A percentile compares a stretch with the other conserved stretches of the same genome.
These are phyloP conservation scores for Solanum chmielewskii DNA, from an alignment of 257 asterid species.

Conservation along the genomic window DNA sequence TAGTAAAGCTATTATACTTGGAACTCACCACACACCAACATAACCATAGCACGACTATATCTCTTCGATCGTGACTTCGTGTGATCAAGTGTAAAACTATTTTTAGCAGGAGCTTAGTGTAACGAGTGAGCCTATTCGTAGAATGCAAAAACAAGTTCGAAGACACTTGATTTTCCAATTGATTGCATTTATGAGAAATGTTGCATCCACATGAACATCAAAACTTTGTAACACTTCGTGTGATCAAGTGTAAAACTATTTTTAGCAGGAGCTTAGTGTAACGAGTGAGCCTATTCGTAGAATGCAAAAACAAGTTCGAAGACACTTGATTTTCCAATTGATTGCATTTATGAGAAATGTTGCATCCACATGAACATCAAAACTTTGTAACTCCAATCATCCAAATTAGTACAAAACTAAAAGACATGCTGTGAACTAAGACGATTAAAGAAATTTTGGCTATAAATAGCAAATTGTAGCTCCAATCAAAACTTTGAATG, in stretches of 20 bases:
- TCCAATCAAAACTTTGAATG: not conserved
- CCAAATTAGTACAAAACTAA: not conserved
- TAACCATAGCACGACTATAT: not conserved
- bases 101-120: not conserved
- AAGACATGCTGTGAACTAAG: not conserved
- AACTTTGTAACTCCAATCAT: constrained; percentile 24
- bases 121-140: not conserved
- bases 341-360: constrained; percentile 19
- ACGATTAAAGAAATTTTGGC: not conserved
- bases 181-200: constrained; percentile 16
- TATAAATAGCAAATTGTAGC: not conserved
- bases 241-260: not conserved
- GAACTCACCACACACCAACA: not conserved
- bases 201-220: constrained; percentile 50
- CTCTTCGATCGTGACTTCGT: too few relatives aligned
- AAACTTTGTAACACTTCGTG: constrained; percentile 27
- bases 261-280: not conserved
- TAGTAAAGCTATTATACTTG: not conserved
- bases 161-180: not conserved
- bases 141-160: not conserved
- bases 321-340: not conserved
- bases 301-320: not conserved
- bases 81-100: not conserved
- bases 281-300: not conserved
- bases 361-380: constrained; percentile 49